Base-by-base conservation (phyloP, 305 asterid species). In the Rubia balearica region DNA sequence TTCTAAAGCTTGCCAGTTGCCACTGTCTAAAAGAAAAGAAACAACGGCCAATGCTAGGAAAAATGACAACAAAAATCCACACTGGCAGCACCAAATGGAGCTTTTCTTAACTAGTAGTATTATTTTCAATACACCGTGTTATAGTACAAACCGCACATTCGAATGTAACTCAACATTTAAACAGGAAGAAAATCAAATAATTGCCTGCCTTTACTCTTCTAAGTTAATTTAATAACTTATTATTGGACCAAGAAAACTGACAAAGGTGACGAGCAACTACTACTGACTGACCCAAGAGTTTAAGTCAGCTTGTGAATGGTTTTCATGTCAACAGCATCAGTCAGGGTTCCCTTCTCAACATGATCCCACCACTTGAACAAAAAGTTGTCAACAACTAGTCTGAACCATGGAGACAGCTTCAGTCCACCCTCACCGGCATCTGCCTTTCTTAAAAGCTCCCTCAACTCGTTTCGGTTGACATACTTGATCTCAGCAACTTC, bases 301-400 rank as follows among this genome's bases (percentile, higher is more conserved):
- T 82, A 87, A 63, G 78, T 76, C 71, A 93, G 74, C 87, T 80
- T 90, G 87, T 91, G 97, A 60, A 93, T 93, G 43, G 96, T 88
- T 72, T 89, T 84, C 98, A 93, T 90, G 83, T 93, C 97, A 13
- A 75, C 83, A 4, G 84, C 93, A 68, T 86, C 95, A 4, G 68
- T 8, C 24, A 90, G 85, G 19, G 97, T 86, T 57, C 97, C 97
- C 45, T 89, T 89, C 87, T 89, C 89, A 8, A 89, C 95, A 61
- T 93, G 91, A 72, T 94, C 97, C 98, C 98, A 94, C 98, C 98
- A 94, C 85, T 91, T 88, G 87, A 84, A 86, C 85, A 94, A 77
- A 85, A 91, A 94, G 75, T 89, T 94, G 73, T 94, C 96, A 0
- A 89, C 98, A 1, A 93, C 85, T 51, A 93, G 82, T 69, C 96